A percentile compares a stretch with the other conserved stretches of the same genome.
phyloP scores from a whole-genome alignment of 2,329 filamentous ascomycete species.

The Seiridium cupressi region DNA sequence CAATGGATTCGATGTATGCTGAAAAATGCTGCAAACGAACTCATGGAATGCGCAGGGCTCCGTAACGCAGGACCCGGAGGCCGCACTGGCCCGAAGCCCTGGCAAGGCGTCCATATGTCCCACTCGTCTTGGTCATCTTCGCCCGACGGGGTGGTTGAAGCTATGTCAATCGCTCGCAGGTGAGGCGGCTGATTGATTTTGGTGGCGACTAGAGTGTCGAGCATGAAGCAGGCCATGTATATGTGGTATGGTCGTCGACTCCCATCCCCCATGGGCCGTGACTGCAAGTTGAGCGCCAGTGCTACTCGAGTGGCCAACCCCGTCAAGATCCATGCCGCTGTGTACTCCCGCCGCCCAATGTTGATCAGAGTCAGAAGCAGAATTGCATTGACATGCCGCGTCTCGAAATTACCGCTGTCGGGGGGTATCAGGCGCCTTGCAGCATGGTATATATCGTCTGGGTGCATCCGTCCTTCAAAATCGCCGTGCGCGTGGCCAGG shows the following conservation, averaged over 20 bases:
- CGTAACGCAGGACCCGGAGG: constrained; percentile 9
- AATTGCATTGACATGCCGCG: constrained; percentile 54
- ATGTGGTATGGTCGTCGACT: constrained; percentile 35
- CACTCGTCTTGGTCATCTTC: constrained; percentile 73
- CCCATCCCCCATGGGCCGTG: constrained; percentile 19
- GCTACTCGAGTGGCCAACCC: constrained; percentile 61
- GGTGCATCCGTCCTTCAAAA: constrained; percentile 20
- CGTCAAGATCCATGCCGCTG: constrained; percentile 62
- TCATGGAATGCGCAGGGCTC: constrained; percentile 20
- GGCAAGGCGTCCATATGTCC: constrained; percentile 65
- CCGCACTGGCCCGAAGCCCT: constrained; percentile 29
- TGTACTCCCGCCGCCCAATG: constrained; percentile 55
- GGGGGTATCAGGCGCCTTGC: constrained; percentile 48
- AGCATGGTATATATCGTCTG: constrained; percentile 45
- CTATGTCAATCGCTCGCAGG: constrained; percentile 45
- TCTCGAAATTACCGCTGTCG: constrained; percentile 45
- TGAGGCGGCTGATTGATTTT: constrained; percentile 49
- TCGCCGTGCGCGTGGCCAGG: constrained; percentile 5
- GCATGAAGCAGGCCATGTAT: constrained; percentile 57
- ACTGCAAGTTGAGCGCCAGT: constrained; percentile 39
- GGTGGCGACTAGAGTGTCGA: constrained; percentile 58
- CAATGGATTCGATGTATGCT: constrained; percentile 16
- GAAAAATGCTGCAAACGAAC: constrained; percentile 17
- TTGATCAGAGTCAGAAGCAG: constrained; percentile 62
- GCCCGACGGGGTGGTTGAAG: constrained; percentile 42